Evolutionary conservation across 768 basidiomycete genomes (phyloP).

Genomic region (Tricholoma bakamatsutake): DNA sequence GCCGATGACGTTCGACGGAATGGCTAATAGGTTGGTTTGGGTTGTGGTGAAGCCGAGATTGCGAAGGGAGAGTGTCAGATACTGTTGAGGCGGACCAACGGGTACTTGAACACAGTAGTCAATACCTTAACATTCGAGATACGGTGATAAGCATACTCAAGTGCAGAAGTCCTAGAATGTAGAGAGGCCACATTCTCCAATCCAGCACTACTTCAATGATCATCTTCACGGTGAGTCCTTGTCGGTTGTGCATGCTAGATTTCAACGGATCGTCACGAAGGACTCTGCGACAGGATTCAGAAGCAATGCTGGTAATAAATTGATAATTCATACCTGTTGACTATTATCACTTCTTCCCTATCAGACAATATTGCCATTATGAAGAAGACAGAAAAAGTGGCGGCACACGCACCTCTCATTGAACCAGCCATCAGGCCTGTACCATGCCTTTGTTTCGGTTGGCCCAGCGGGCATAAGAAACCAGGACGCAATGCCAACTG

Average conservation of each 20-base stretch:
- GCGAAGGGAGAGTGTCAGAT: conserved; percentile 58
- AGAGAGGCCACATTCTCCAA: conserved; percentile 64
- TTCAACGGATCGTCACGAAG: conserved; percentile 63
- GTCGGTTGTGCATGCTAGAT: conserved; percentile 67
- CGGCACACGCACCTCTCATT: conserved; percentile 38
- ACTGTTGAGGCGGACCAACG: conserved; percentile 51
- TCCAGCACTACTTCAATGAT: conserved; percentile 49
- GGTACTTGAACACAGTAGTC: conserved; percentile 35
- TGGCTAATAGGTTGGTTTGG: conserved; percentile 53
- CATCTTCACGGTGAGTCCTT: conserved; percentile 46
- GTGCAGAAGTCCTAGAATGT: conserved; percentile 48
- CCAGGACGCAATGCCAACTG: conserved; percentile 45
- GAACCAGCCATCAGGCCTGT: conserved; percentile 62
- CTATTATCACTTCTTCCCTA: conserved; percentile 60
- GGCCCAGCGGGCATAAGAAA: conserved; percentile 58
- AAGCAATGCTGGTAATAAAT: background rate
- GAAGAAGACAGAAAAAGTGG: background rate
- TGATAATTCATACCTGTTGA: conserved; percentile 35
- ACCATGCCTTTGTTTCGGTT: conserved; percentile 57
- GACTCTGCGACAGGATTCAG: conserved; percentile 24
- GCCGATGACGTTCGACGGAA: conserved; percentile 54
- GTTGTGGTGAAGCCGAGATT: conserved; percentile 60
- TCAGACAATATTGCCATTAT: background rate
- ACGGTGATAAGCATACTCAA: conserved; percentile 33
- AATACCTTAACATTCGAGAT: background rate